Conservation (phyloP, 495 filamentous ascomycete genomes). For the Amorphotheca resinae region DNA sequence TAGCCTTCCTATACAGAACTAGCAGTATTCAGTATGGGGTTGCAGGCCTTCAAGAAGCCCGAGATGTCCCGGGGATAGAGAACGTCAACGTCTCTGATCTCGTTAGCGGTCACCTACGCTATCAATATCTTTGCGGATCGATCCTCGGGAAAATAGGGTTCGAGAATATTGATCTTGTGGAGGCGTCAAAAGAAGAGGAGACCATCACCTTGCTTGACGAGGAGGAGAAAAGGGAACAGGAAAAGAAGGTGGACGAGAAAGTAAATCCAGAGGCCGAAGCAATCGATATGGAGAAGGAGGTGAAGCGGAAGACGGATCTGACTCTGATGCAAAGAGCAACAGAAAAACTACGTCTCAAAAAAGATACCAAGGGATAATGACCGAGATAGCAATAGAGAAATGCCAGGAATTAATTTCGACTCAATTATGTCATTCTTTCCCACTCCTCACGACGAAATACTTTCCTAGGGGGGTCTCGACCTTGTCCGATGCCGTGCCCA, state of each 20-base stretch:
- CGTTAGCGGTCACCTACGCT: constrained; percentile 40
- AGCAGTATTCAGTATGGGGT: constrained; percentile 42
- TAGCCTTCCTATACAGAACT: constrained; percentile 45
- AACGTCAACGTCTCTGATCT: constrained; percentile 44
- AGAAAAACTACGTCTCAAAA: constrained; percentile 11
- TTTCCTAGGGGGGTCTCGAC: constrained; percentile 33
- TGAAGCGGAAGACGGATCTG: constrained; percentile 16
- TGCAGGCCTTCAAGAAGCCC: constrained; percentile 41
- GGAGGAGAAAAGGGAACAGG: constrained; percentile 26
- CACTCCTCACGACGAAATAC: constrained; percentile 73
- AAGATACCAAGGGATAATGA: too few species aligned
- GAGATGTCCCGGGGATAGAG: constrained; percentile 41
- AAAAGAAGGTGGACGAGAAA: constrained; percentile 12
- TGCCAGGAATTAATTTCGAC: neutral
- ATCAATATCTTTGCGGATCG: constrained; percentile 39
- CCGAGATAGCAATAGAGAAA: neutral
- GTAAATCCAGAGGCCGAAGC: constrained; percentile 15
- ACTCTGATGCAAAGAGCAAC: constrained; percentile 15
- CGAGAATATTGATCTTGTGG: constrained; percentile 37
- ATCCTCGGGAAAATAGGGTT: constrained; percentile 42
- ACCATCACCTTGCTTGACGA: constrained; percentile 29
- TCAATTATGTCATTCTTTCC: constrained; percentile 10
- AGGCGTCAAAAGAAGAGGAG: constrained; percentile 30
- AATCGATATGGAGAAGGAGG: constrained; percentile 16
- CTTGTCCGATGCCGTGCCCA: constrained; percentile 51